These are phyloP conservation scores for Linanthus parryae DNA, from an alignment of 148 eudicot species.

Conservation along the genomic window DNA sequence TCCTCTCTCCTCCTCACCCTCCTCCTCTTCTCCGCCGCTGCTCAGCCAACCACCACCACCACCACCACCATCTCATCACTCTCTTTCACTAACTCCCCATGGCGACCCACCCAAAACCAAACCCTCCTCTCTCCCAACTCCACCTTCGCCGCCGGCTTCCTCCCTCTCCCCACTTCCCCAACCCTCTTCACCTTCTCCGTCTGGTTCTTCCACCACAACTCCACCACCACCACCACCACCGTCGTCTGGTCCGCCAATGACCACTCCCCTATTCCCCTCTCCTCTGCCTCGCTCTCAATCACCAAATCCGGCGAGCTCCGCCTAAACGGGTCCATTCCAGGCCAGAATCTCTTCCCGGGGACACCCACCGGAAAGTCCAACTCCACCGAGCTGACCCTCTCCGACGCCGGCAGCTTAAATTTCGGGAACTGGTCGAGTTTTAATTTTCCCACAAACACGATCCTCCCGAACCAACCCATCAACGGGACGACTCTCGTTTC, in stretches of 20 bases:
- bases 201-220: conserved; percentile 2
- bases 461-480: conserved; percentile 1
- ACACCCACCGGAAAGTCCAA: background rate
- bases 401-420: background rate
- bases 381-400: background rate
- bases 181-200: conserved; percentile 1
- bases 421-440: conserved; percentile 8
- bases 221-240: background rate
- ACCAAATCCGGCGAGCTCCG: background rate
- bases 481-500: background rate
- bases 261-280: background rate
- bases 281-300: background rate
- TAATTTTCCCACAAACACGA: conserved; percentile 2
- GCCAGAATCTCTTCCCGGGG: conserved; percentile 4
- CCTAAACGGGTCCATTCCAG: background rate
- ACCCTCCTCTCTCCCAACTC: conserved; percentile 4
- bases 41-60: background rate
- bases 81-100: conserved; percentile 6
- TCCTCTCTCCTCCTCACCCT: background rate
- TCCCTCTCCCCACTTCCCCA: background rate
- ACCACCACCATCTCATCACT: conserved; percentile 15
- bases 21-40: background rate
- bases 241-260: conserved; percentile 7
- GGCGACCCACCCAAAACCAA: conserved; percentile 1
- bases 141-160: conserved; percentile 7